phyloP scores from a whole-genome alignment of 148 eudicot species.

The Cornus controversa region DNA sequence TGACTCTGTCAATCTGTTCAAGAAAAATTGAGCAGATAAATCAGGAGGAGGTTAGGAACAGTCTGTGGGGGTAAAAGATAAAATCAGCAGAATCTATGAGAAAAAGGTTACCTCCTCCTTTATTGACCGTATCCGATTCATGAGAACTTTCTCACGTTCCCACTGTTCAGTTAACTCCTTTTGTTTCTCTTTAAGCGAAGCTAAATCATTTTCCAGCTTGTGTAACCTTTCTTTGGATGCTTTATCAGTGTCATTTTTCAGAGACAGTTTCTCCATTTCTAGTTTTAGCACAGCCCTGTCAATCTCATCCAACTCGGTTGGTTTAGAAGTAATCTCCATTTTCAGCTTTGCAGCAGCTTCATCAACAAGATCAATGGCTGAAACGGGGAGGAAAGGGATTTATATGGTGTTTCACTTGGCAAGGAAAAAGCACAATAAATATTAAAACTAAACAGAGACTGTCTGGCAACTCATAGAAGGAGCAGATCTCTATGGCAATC shows the following conservation, averaged over 20 bases:
- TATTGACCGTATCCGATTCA: slow-evolving; percentile 28
- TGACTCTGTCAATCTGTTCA: slow-evolving; percentile 33
- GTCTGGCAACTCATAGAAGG: not conserved
- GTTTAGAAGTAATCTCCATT: slow-evolving; percentile 99
- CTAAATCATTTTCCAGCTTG: slow-evolving; percentile 27
- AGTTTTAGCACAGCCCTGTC: slow-evolving; percentile 84
- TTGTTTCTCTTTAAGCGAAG: slow-evolving; percentile 20
- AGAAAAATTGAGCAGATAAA: not conserved
- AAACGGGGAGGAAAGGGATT: slow-evolving; percentile 1
- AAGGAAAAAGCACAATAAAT: not conserved
- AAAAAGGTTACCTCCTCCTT: slow-evolving; percentile 25
- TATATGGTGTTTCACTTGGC: not conserved
- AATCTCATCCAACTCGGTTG: slow-evolving; percentile 88
- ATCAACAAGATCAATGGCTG: slow-evolving; percentile 97
- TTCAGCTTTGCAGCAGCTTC: slow-evolving; percentile 99
- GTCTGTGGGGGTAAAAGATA: not conserved
- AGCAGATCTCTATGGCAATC: not conserved
- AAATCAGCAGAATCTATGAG: not conserved
- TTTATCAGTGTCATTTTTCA: slow-evolving; percentile 31
- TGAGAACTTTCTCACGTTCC: slow-evolving; percentile 32
- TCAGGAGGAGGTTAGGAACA: not conserved
- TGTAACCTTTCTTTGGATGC: slow-evolving; percentile 29
- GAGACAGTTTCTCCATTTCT: slow-evolving; percentile 33
- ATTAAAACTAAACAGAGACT: not conserved
- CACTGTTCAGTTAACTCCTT: slow-evolving; percentile 32